phyloP scores from a whole-genome alignment of 2,329 filamentous ascomycete genomes.

The Exophiala viscosa region DNA sequence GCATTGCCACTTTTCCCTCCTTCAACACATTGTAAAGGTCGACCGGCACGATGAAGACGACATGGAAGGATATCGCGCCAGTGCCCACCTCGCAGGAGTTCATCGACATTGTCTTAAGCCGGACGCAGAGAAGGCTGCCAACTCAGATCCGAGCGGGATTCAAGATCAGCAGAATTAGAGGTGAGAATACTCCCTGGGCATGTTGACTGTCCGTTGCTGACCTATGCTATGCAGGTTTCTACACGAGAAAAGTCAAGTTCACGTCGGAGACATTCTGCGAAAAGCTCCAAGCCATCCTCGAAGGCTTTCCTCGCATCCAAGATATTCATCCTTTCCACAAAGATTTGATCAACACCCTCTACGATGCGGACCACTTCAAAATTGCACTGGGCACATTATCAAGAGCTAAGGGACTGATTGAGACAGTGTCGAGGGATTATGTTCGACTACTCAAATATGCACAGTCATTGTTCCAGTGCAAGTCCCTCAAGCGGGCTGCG shows the following conservation, averaged over 20 bases:
- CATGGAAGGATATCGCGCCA: slow-evolving; percentile 69
- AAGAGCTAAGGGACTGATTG: slow-evolving; percentile 92
- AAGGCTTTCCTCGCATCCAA: slow-evolving; percentile 85
- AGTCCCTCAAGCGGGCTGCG: slow-evolving; percentile 93
- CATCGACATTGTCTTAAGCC: slow-evolving; percentile 90
- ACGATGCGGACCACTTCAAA: slow-evolving; percentile 96
- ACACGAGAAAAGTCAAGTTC: slow-evolving; percentile 97
- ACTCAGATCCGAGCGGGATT: slow-evolving; percentile 96
- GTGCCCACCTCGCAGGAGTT: slow-evolving; percentile 94
- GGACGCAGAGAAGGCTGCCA: slow-evolving; percentile 86
- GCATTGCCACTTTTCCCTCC: slow-evolving; percentile 30
- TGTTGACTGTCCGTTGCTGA: slow-evolving; percentile 27
- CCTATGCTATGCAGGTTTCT: slow-evolving; percentile 63
- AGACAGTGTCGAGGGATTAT: slow-evolving; percentile 94
- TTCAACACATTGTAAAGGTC: slow-evolving; percentile 6
- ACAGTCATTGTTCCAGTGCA: slow-evolving; percentile 96
- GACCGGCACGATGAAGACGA: slow-evolving; percentile 51
- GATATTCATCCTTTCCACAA: slow-evolving; percentile 95
- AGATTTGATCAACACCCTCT: slow-evolving; percentile 92
- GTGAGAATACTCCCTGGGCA: slow-evolving; percentile 32
- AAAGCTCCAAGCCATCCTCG: slow-evolving; percentile 84
- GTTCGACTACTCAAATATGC: slow-evolving; percentile 95
- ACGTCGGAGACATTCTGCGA: slow-evolving; percentile 95
- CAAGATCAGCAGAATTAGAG: slow-evolving; percentile 87
- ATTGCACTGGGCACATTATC: slow-evolving; percentile 95